These are phyloP conservation scores for Neoboletus brunneissimus DNA, from an alignment of 768 basidiomycete species.

Conservation along the genomic window DNA sequence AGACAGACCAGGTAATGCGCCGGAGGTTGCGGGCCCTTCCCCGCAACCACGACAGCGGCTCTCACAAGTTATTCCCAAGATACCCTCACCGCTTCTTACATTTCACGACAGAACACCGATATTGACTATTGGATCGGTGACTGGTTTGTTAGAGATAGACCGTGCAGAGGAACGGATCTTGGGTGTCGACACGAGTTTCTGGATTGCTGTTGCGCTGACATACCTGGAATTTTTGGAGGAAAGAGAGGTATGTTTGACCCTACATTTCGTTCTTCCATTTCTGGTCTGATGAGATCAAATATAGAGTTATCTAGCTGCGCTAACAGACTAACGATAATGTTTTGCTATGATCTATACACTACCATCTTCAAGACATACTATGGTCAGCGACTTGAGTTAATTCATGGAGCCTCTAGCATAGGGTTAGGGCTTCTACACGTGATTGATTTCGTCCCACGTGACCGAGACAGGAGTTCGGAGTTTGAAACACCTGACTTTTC, in stretches of 20 bases:
- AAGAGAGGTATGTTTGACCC: slow-evolving; percentile 56
- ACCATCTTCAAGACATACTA: background rate
- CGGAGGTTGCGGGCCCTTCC: slow-evolving; percentile 20
- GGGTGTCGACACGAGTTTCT: slow-evolving; percentile 76
- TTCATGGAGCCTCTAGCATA: background rate
- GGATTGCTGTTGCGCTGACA: slow-evolving; percentile 70
- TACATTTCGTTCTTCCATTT: background rate
- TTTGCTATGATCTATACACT: slow-evolving; percentile 10
- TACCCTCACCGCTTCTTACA: slow-evolving; percentile 50
- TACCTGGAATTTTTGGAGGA: slow-evolving; percentile 78
- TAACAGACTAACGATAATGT: slow-evolving; percentile 37
- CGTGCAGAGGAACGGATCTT: slow-evolving; percentile 50
- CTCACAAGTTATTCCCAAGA: slow-evolving; percentile 21
- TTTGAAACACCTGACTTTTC: slow-evolving; percentile 27
- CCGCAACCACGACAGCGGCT: slow-evolving; percentile 21
- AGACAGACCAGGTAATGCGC: slow-evolving; percentile 17
- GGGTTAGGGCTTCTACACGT: slow-evolving; percentile 19
- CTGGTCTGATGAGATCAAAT: slow-evolving; percentile 1
- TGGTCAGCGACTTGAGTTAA: too few species aligned
- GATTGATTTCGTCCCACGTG: slow-evolving; percentile 30
- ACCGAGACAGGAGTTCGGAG: slow-evolving; percentile 20
- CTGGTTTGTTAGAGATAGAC: slow-evolving; percentile 65
- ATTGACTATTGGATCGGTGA: slow-evolving; percentile 53
- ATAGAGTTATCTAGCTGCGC: slow-evolving; percentile 57
- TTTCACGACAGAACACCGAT: slow-evolving; percentile 75